A percentile compares a stretch with the other conserved stretches of the same genome.
Conservation (phyloP, 202 grass and related monocot species). For the Miscanthus sacchariflorus region DNA sequence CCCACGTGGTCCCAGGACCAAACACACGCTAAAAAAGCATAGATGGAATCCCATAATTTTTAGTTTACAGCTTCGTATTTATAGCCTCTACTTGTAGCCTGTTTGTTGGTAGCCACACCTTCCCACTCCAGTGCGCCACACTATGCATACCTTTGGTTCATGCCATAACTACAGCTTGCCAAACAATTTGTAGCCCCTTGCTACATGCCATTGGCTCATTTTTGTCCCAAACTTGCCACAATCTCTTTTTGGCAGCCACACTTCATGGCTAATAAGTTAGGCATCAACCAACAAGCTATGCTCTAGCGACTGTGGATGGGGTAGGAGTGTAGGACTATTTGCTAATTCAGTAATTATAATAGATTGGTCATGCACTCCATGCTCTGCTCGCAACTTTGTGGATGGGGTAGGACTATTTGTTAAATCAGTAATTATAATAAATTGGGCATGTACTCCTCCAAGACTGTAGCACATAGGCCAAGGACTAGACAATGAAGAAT, state of each 20-base stretch:
- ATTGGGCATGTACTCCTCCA: not conserved
- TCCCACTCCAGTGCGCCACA: not conserved
- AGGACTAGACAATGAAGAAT: not conserved
- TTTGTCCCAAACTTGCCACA: not conserved
- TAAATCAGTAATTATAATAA: slow-evolving; percentile 9
- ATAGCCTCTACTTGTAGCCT: not conserved
- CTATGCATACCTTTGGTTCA: not conserved
- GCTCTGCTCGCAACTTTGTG: not conserved
- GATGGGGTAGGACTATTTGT: slow-evolving; percentile 6
- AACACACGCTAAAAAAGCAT: not conserved
- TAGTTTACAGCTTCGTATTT: slow-evolving; percentile 10
- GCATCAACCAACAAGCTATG: not conserved
- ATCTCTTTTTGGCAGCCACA: not conserved
- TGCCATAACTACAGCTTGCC: not conserved
- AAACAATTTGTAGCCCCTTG: not conserved
- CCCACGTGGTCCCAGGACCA: too few species aligned
- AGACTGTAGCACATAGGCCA: slow-evolving; percentile 3
- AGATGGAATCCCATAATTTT: not conserved
- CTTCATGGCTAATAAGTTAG: not conserved
- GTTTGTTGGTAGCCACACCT: not conserved
- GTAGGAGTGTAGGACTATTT: not conserved
- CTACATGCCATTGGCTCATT: not conserved
- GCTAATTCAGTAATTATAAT: not conserved
- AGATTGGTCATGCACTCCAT: not conserved
- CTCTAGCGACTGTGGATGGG: not conserved